Evolutionary conservation across 2,329 filamentous ascomycete genomes (phyloP).

Genomic region (Rhinocladiella mackenziei): DNA sequence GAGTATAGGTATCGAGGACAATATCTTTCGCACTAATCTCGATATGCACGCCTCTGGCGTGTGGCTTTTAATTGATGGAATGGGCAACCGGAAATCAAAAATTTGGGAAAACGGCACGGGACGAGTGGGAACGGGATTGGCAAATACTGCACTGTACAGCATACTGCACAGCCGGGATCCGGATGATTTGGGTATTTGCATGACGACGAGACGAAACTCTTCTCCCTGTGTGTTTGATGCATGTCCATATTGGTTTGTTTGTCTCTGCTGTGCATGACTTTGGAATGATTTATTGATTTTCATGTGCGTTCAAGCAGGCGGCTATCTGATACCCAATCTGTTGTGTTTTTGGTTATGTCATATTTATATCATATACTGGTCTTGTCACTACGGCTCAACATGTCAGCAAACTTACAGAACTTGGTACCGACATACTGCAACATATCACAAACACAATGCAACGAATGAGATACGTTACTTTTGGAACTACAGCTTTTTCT

Average conservation of each 20-base stretch:
- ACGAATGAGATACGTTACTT: not conserved
- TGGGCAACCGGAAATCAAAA: too few species aligned
- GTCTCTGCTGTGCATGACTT: not conserved
- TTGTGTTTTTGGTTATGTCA: slow-evolving; percentile 30
- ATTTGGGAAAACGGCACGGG: too few species aligned
- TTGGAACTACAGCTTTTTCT: too few species aligned
- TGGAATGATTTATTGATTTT: slow-evolving; percentile 3
- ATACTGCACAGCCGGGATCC: too few species aligned
- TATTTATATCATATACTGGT: slow-evolving; percentile 10
- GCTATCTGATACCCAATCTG: slow-evolving; percentile 26
- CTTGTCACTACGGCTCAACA: too few species aligned
- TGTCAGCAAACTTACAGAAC: too few species aligned
- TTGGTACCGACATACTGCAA: not conserved
- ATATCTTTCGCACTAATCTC: too few species aligned
- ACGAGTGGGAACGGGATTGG: too few species aligned
- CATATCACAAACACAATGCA: not conserved
- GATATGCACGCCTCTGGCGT: too few species aligned
- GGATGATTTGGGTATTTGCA: not conserved
- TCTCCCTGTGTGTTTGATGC: not conserved
- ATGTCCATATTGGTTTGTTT: not conserved
- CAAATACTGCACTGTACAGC: too few species aligned
- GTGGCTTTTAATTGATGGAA: too few species aligned
- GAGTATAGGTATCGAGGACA: slow-evolving; percentile 11
- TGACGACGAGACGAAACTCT: slow-evolving; percentile 5
- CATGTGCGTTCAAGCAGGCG: slow-evolving; percentile 23